A percentile compares a stretch with the other conserved stretches of the same genome.
These are phyloP conservation scores for Castanea sativa DNA, from an alignment of 306 rosid species.

Conservation along the genomic window DNA sequence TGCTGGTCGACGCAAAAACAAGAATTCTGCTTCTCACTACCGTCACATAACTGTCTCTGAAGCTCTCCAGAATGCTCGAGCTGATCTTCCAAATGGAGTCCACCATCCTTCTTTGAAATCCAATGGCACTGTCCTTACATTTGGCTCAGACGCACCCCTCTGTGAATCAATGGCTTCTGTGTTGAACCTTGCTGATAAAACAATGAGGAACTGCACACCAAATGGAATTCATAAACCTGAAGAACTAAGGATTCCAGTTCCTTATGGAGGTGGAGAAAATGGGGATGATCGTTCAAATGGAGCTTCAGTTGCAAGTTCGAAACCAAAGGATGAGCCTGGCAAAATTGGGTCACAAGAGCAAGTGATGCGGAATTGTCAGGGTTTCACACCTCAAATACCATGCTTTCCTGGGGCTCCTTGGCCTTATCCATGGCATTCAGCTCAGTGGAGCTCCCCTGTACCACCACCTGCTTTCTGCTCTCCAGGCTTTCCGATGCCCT, in stretches of 20 bases:
- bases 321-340: constrained; percentile 40
- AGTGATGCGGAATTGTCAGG: constrained; percentile 25
- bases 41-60: constrained; percentile 49
- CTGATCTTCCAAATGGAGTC: constrained; percentile 33
- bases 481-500: constrained; percentile 52
- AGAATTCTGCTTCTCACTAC: constrained; percentile 45
- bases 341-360: constrained; percentile 39
- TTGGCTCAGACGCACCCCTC: constrained; percentile 62
- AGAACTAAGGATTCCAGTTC: constrained; percentile 16
- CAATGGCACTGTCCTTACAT: constrained; percentile 48
- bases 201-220: constrained; percentile 24
- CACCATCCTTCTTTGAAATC: constrained; percentile 41
- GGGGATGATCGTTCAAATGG: constrained; percentile 44
- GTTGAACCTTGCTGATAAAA: constrained; percentile 48
- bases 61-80: constrained; percentile 36
- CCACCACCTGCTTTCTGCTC: constrained; percentile 56
- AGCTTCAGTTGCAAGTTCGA: constrained; percentile 53
- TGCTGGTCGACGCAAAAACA: constrained; percentile 91
- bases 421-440: constrained; percentile 60
- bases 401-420: constrained; percentile 49
- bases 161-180: constrained; percentile 64
- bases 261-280: constrained; percentile 37
- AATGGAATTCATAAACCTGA: constrained; percentile 45
- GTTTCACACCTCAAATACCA: constrained; percentile 51
- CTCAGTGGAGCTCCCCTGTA: constrained; percentile 48